phyloP scores from a whole-genome alignment of 352 stramenopile genomes.

The Saprolegnia diclina region DNA sequence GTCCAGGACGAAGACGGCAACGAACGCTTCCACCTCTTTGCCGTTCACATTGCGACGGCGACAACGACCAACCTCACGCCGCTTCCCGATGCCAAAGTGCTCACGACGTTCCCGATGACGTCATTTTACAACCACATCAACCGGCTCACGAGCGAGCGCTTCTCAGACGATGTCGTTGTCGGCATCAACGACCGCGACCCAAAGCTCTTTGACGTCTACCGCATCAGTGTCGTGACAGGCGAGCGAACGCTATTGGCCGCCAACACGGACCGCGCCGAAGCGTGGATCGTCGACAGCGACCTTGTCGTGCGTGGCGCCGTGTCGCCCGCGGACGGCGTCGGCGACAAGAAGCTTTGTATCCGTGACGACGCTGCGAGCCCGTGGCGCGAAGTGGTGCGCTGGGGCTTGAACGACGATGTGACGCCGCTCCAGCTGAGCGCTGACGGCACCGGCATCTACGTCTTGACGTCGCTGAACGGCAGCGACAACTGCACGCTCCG shows the following conservation, averaged over 20 bases:
- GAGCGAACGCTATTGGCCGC: slow-evolving; percentile 30
- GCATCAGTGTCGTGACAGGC: slow-evolving; percentile 33
- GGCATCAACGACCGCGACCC: slow-evolving; percentile 37
- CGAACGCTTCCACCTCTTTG: slow-evolving; percentile 45
- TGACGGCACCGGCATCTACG: slow-evolving; percentile 34
- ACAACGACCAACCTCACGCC: slow-evolving; percentile 37
- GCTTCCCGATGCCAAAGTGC: slow-evolving; percentile 35
- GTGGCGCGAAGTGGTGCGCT: slow-evolving; percentile 37
- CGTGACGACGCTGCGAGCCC: slow-evolving; percentile 27
- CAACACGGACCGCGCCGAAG: slow-evolving; percentile 34
- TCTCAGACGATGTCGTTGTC: slow-evolving; percentile 37
- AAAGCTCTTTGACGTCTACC: slow-evolving; percentile 34
- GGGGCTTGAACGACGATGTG: slow-evolving; percentile 36
- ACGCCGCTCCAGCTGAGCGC: slow-evolving; percentile 32
- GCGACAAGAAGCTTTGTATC: slow-evolving; percentile 33
- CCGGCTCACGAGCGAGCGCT: slow-evolving; percentile 31
- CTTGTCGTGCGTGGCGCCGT: slow-evolving; percentile 32
- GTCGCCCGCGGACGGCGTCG: slow-evolving; percentile 26
- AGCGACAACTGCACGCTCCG: slow-evolving; percentile 20
- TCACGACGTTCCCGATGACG: slow-evolving; percentile 8
- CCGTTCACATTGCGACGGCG: slow-evolving; percentile 35
- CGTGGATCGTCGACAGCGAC: slow-evolving; percentile 33
- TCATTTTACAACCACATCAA: slow-evolving; percentile 23
- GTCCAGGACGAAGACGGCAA: slow-evolving; percentile 41
- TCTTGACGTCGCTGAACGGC: slow-evolving; percentile 24